Evolutionary conservation across 106 monocot genomes (phyloP), one percentile per base, ranked within the genome.

Genomic region (Dendrobium huoshanense): DNA sequence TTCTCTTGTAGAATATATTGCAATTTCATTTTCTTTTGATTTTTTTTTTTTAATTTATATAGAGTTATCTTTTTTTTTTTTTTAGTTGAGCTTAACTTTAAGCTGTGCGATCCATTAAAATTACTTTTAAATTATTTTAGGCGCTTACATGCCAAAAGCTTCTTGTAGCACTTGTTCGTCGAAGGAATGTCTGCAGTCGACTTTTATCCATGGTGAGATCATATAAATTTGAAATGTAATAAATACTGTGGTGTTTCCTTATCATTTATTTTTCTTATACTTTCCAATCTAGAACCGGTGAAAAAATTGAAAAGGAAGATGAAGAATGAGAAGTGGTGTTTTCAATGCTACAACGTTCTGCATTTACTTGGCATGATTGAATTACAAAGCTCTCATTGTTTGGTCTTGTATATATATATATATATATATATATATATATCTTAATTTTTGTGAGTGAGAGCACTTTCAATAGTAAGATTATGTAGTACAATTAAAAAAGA

Each of bases 141-240:
- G 85, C 84, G 42, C 82, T 99, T 22, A 84, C 93, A 77, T 99
- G 99, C 77, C 89, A 90, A 68, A 91, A 95, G 75, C 89, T 99
- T 76, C 87, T 99, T 33, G 87, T 84, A 51, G 91, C 91, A 75
- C 88, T 99, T 83, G 95, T 95, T 80, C 85, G 91, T 40, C 80
- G 94, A 70, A 95, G 81, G 79, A 88, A 91, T 85, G 86, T 95
- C 37, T 91, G 93, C 83, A 58, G 51, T 79, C 92, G 89, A 47
- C 90, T 99, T 77, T 82, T 98, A 76, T 64, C 83, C 58, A 80
- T 91, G 97, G 97, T 98, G 72, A 94, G 90, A 51, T 15, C 55
- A 8, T 48, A 42, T 18, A 37, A 37, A 37, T 37, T 37, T 37
- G 37, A 76, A 70, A 33, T 70, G 16, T 70, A 70, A 70, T 72